Base-by-base conservation (phyloP, 768 basidiomycete genomes). In the Tricholoma flavovirens region DNA sequence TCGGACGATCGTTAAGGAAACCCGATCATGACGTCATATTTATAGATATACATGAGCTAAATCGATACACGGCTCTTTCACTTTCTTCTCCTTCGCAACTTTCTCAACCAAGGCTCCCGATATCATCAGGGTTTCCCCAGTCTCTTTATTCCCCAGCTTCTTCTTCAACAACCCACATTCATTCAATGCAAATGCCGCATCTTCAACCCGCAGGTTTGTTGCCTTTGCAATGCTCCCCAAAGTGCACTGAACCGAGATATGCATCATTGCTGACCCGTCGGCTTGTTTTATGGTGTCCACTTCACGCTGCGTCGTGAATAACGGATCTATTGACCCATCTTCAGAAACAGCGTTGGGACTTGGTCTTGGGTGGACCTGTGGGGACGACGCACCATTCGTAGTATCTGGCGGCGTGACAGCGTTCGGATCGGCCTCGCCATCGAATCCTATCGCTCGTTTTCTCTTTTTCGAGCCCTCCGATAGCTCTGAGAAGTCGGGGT, bases 131-230 rank as follows among this genome's bases (percentile, higher is more conserved):
- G 71, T 71, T 56, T 72, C 73, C n/a, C 66, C 46, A 60, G 68
- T 51, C 17, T 58, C 53, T 33, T 61, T 60, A 15, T 56, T 63
- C 48, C 56, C 56, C 49, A 74, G 71, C 52, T 80, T 67, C 38
- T 77, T 73, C 53, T 70, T 73, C 15, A 97, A 76, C 53, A 98
- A 69, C 26, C 93, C 93, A 57, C 89, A 87, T 66, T 95, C 93
- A 55, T 89, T 87, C 61, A 98, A 69, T 2, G 94, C 92, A 70
- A 92, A 94, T 0, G 92, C 88, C 0, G 86, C 83, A 67, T 98
- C 96, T 54, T 97, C 92, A 0, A 85, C 69, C 1, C 90, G 81
- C 53, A 98, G 73, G 69, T 90, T 87, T 48, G 91, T 91, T 26
- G 87, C 89, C 15, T 77, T 75, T 1, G 93, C 87, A 55, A 98